A percentile compares a stretch with the other conserved stretches of the same genome.
phyloP scores from a whole-genome alignment of 257 asterid species.

The Prunella vulgaris region DNA sequence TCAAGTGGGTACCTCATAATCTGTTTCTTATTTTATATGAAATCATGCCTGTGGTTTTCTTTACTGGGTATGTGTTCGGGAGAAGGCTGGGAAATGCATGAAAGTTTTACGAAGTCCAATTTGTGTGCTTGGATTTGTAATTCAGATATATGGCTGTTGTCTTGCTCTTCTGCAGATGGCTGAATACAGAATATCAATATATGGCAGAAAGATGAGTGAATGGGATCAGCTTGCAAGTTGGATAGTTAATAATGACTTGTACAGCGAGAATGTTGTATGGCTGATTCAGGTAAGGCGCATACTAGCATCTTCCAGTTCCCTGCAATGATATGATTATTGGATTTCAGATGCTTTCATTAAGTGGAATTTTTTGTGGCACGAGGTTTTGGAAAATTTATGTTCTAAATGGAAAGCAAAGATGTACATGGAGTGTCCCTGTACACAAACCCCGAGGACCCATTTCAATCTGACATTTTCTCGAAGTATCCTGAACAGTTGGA shows the following conservation, averaged over 20 bases:
- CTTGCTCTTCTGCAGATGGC: conserved; percentile 74
- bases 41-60: background rate
- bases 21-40: conserved; percentile 7
- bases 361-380: background rate
- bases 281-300: conserved; percentile 70
- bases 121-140: conserved; percentile 4
- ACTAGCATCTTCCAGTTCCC: background rate
- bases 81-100: background rate
- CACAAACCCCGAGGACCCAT: background rate
- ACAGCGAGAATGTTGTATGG: conserved; percentile 96
- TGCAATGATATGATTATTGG: background rate
- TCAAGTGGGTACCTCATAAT: conserved; percentile 54
- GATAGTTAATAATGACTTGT: conserved; percentile 84
- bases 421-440: background rate
- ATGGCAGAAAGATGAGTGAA: conserved; percentile 96
- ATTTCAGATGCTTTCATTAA: background rate
- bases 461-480: background rate
- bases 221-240: conserved; percentile 99
- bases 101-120: background rate
- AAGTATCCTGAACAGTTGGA: background rate
- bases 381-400: background rate
- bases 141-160: conserved; percentile 9
- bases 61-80: conserved; percentile 1
- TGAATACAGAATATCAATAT: conserved; percentile 85
- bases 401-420: background rate